phyloP scores from a whole-genome alignment of 2,329 filamentous ascomycete species.

The Nigrospora oryzae region DNA sequence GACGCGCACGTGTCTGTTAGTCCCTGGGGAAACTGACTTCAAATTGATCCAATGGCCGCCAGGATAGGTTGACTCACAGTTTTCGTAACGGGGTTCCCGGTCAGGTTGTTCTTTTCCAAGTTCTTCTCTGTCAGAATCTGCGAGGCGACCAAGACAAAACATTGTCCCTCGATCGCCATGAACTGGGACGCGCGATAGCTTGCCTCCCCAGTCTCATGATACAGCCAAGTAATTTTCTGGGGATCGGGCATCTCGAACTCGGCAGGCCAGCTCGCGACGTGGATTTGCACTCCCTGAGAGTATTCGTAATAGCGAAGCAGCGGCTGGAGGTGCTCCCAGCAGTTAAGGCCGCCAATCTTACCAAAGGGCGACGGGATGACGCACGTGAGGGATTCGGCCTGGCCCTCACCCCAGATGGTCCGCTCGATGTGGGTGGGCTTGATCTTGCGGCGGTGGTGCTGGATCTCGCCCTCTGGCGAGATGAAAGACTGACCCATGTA shows the following conservation, averaged over 20 bases:
- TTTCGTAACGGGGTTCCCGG: conserved; percentile 26
- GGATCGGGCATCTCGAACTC: conserved; percentile 25
- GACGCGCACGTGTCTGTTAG: conserved; percentile 3
- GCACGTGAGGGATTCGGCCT: conserved; percentile 44
- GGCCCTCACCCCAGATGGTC: conserved; percentile 44
- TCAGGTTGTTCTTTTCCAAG: conserved; percentile 27
- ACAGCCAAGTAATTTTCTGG: conserved; percentile 23
- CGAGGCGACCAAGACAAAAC: conserved; percentile 29
- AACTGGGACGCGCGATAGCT: conserved; percentile 26
- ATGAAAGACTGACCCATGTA: conserved; percentile 42
- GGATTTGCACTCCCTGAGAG: conserved; percentile 24
- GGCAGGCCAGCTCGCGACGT: conserved; percentile 23
- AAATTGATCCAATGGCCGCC: background rate
- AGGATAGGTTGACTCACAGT: conserved; percentile 13
- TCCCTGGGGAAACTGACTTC: background rate
- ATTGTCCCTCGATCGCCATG: conserved; percentile 33
- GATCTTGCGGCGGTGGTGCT: conserved; percentile 39
- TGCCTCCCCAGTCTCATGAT: conserved; percentile 24
- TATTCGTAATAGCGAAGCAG: conserved; percentile 30
- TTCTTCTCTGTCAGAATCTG: conserved; percentile 30
- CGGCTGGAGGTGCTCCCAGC: conserved; percentile 29
- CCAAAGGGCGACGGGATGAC: conserved; percentile 42
- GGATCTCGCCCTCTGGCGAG: conserved; percentile 32
- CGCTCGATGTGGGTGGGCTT: conserved; percentile 41
- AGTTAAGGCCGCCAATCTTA: conserved; percentile 44